These are phyloP conservation scores for Leishmania mexicana DNA, from an alignment of 208 protist species.

Conservation along the genomic window DNA sequence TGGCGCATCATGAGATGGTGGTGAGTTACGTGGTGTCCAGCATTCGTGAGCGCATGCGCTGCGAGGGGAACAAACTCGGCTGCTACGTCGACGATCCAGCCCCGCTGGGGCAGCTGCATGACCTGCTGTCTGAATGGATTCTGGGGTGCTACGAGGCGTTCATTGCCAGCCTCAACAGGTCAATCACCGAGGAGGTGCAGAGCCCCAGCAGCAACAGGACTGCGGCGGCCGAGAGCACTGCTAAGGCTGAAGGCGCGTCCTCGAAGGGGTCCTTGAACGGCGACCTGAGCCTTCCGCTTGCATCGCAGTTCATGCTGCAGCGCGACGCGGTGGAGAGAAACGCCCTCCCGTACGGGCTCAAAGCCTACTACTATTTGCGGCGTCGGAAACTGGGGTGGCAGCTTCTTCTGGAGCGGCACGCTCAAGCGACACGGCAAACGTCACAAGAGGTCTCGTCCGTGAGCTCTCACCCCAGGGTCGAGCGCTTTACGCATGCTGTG, in stretches of 20 bases:
- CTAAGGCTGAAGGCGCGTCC: background rate
- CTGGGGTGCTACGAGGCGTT: conserved; percentile 19
- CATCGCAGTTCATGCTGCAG: background rate
- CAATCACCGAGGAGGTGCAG: background rate
- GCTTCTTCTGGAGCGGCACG: conserved; percentile 20
- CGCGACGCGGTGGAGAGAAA: conserved; percentile 7
- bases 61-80: background rate
- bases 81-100: conserved; percentile 22
- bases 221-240: background rate
- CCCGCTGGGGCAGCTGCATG: conserved; percentile 14
- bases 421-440: background rate
- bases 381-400: conserved; percentile 27
- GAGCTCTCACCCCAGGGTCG: background rate
- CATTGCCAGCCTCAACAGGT: conserved; percentile 12
- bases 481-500: conserved; percentile 9
- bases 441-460: background rate
- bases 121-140: conserved; percentile 24
- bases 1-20: conserved; percentile 25
- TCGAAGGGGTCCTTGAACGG: background rate
- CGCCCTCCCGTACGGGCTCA: conserved; percentile 14
- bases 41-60: conserved; percentile 11
- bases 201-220: background rate
- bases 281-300: background rate
- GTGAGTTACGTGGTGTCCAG: conserved; percentile 26
- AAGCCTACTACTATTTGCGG: conserved; percentile 39